Evolutionary conservation across 129 eudicot species (phyloP).

Genomic region (Chrysanthemum makinoi): DNA sequence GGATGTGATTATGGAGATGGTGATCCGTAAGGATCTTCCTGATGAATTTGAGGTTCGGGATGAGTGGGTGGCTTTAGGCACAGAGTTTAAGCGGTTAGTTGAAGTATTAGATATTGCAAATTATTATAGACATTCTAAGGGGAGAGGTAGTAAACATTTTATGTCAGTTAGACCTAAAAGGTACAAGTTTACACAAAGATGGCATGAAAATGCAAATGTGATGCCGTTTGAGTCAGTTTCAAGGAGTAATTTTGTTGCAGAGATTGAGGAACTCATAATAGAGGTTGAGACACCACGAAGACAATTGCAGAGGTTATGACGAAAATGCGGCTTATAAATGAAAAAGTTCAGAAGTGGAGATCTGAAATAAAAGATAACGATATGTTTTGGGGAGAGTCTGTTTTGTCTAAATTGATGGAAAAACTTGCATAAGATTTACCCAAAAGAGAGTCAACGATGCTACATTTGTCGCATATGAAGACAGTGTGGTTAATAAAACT

Average conservation of each 20-base stretch:
- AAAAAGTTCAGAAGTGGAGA: constrained; percentile 9
- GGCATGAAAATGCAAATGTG: constrained; percentile 47
- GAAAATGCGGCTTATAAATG: not conserved
- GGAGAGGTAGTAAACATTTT: constrained; percentile 31
- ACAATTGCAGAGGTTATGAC: constrained; percentile 10
- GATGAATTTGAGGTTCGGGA: constrained; percentile 71
- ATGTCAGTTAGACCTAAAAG: constrained; percentile 52
- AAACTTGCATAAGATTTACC: constrained; percentile 13
- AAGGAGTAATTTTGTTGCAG: constrained; percentile 27
- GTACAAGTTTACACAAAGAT: constrained; percentile 60
- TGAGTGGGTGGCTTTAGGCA: constrained; percentile 59
- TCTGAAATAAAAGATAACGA: constrained; percentile 7
- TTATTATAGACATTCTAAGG: constrained; percentile 64
- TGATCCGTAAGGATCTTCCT: constrained; percentile 66
- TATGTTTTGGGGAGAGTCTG: constrained; percentile 28
- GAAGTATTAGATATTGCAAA: constrained; percentile 89
- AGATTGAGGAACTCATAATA: constrained; percentile 19
- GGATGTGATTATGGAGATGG: constrained; percentile 74
- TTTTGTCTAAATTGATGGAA: constrained; percentile 7
- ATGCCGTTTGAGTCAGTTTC: constrained; percentile 7
- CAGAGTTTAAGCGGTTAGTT: constrained; percentile 47
- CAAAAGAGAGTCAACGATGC: no score
- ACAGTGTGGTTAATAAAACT: not conserved
- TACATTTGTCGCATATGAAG: not conserved
- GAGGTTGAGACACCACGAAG: not conserved